These are phyloP conservation scores for Kitagawia praeruptora DNA, from an alignment of 129 eudicot genomes.

Conservation along the genomic window DNA sequence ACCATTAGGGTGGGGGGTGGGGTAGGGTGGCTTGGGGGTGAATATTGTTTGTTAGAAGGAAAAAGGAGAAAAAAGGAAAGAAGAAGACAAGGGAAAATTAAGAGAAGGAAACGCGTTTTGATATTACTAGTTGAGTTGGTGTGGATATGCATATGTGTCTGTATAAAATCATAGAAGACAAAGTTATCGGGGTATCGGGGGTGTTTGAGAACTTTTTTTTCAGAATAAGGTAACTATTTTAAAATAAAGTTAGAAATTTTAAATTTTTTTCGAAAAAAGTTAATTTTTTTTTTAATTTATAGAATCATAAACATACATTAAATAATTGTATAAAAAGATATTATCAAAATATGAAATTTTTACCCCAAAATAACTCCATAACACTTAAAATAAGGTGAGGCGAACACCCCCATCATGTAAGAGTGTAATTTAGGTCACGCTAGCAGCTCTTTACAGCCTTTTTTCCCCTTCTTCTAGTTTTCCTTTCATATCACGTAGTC, in stretches of 20 bases:
- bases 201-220: no score
- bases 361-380: no score
- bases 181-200: no score
- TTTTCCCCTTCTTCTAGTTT: not conserved
- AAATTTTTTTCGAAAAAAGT: no score
- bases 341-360: no score
- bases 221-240: no score
- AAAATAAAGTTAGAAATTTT: no score
- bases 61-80: constrained; percentile 27
- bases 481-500: not conserved
- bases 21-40: not conserved
- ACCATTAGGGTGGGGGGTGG: not conserved
- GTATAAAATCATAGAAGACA: not conserved
- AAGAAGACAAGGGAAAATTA: constrained; percentile 37
- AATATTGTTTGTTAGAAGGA: not conserved
- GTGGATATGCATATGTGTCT: not conserved
- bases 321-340: no score
- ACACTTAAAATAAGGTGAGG: no score
- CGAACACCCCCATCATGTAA: no score
- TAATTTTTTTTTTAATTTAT: no score
- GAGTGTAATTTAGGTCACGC: constrained; percentile 9
- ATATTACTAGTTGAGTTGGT: not conserved
- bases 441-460: not conserved
- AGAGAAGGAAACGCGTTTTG: constrained; percentile 55
- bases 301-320: no score